Evolutionary conservation across 1,139 yeast genomes (phyloP).

Genomic region (Pichia kudriavzevii): DNA sequence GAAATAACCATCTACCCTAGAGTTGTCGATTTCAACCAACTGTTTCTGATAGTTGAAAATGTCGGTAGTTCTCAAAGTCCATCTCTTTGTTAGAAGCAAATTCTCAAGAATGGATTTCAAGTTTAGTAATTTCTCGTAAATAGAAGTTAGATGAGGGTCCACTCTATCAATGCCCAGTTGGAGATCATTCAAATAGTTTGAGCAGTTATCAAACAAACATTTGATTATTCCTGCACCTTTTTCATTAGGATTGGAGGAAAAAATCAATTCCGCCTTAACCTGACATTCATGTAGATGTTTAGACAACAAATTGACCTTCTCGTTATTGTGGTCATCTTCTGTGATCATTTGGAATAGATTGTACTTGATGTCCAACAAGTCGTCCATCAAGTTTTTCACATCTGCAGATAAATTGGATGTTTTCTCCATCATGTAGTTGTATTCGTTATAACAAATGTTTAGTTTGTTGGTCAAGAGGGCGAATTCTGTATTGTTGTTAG

Average conservation of each 20-base stretch:
- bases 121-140: conserved; percentile 49
- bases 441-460: conserved; percentile 49
- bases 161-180: conserved; percentile 45
- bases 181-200: conserved; percentile 63
- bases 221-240: conserved; percentile 59
- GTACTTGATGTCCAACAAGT: conserved; percentile 43
- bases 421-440: conserved; percentile 42
- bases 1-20: conserved; percentile 53
- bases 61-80: conserved; percentile 96
- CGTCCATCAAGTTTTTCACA: conserved; percentile 43
- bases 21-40: conserved; percentile 63
- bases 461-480: conserved; percentile 51
- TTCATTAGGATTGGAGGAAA: conserved; percentile 27
- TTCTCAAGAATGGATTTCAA: conserved; percentile 72
- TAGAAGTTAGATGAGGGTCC: conserved; percentile 41
- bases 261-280: conserved; percentile 23
- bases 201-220: conserved; percentile 76
- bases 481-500: conserved; percentile 36
- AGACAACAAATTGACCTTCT: conserved; percentile 10
- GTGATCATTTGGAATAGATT: conserved; percentile 22
- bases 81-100: conserved; percentile 80
- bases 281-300: conserved; percentile 19
- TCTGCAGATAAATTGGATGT: conserved; percentile 48
- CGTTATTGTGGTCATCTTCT: conserved; percentile 14
- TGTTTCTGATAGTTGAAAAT: conserved; percentile 72